Conservation (phyloP, 2,329 filamentous ascomycete species). For the Ophiostoma ulmi region DNA sequence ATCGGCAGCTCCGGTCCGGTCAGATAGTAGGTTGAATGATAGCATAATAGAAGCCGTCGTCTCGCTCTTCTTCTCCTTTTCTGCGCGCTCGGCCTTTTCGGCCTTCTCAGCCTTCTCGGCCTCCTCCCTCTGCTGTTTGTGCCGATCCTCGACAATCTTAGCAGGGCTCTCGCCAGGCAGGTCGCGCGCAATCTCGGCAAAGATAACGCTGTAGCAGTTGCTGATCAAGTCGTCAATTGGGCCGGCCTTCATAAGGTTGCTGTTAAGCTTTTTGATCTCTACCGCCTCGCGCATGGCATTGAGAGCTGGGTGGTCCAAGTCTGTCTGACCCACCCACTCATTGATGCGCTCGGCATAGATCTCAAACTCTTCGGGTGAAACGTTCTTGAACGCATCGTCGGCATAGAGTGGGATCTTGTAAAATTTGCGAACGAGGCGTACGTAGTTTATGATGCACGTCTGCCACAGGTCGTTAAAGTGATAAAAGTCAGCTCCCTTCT, state of each 20-base stretch:
- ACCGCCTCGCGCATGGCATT: constrained; percentile 54
- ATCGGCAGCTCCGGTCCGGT: constrained; percentile 15
- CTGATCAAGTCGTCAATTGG: constrained; percentile 90
- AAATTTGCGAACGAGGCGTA: constrained; percentile 48
- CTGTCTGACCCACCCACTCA: constrained; percentile 47
- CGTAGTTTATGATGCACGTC: constrained; percentile 49
- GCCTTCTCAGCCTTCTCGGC: constrained; percentile 29
- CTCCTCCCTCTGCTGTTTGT: constrained; percentile 32
- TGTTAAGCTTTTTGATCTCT: constrained; percentile 68
- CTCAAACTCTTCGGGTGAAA: constrained; percentile 54
- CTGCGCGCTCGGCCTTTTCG: constrained; percentile 26
- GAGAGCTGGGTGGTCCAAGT: constrained; percentile 42
- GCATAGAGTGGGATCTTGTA: constrained; percentile 43
- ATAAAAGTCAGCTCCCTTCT: constrained; percentile 71
- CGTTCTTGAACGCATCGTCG: constrained; percentile 53
- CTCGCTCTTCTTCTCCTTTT: constrained; percentile 24
- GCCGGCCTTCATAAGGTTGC: constrained; percentile 76
- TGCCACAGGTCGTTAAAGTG: constrained; percentile 59
- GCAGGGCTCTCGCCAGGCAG: constrained; percentile 50
- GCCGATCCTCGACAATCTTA: constrained; percentile 43
- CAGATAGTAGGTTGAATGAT: constrained; percentile 26
- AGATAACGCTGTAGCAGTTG: constrained; percentile 79
- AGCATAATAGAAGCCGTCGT: constrained; percentile 28
- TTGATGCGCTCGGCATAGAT: constrained; percentile 50
- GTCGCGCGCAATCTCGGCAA: constrained; percentile 58